Base-by-base conservation (phyloP, 148 eudicot species). In the Dianthus caryophyllus region DNA sequence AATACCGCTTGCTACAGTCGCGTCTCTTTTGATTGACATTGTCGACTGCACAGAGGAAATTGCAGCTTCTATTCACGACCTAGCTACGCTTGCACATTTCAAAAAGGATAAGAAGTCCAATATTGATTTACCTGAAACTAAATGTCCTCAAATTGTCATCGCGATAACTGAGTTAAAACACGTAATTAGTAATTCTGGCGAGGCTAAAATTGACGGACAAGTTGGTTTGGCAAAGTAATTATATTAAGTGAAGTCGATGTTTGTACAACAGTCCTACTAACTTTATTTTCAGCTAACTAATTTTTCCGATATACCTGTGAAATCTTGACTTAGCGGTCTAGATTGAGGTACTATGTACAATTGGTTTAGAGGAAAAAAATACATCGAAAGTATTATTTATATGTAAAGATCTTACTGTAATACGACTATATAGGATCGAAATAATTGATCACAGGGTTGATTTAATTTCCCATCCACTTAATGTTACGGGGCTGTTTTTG, bases 21-120 rank as follows among this genome's bases (percentile, higher is more conserved):
- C 84, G 15, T 84, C 88, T 13, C 60, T 84, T 4, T 79, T 83
- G 2, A 74, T 68, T 1, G 87, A 86, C 41, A 70, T 82, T 16
- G 82, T 79, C n/a, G 62, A 69, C 14, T 74, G 74, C 21, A 72
- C 76, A 0, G 85, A 86, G 59, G 64, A 76, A 12, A 78, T 87
- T 22, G 73, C 75, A 2, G 71, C 63, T 5, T 66, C 68, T 20
- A 69, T 80, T 17, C 46, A 82, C 50, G 86, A 87, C 14, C 79
- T 87, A 20, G 79, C 86, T 4, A 64, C 64, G 6, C 26, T 65
- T 2, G 83, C 88, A 5, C 49, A 66, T 7, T 87, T 87, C 65
- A 67, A 76, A 43, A 70, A 30, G 72, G 65, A 52, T 5, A 66
- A 72, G 9, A 51, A 17, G 36, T 22, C 25, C 1, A 67, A 5